These are phyloP conservation scores for Kondoa subrosea DNA, from an alignment of 768 basidiomycete genomes.

Conservation along the genomic window DNA sequence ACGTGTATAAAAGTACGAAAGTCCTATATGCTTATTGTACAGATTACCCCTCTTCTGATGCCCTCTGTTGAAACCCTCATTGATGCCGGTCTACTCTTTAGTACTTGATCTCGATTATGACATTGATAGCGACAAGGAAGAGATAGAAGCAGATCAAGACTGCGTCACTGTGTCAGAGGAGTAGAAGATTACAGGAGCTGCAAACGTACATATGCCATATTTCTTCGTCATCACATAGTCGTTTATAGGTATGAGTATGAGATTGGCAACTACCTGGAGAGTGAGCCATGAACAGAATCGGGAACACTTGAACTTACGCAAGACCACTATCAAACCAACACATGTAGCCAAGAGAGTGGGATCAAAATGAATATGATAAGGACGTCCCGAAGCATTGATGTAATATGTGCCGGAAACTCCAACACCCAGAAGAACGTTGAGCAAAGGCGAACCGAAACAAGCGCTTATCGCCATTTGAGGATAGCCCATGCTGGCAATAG, in stretches of 20 bases:
- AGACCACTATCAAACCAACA: slow-evolving; percentile 57
- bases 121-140: slow-evolving; percentile 57
- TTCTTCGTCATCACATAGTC: slow-evolving; percentile 57
- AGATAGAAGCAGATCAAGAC: slow-evolving; percentile 58
- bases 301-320: slow-evolving; percentile 29
- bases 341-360: slow-evolving; percentile 69
- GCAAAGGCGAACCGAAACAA: slow-evolving; percentile 36
- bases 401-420: slow-evolving; percentile 82
- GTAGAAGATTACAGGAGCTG: not conserved
- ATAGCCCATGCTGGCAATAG: slow-evolving; percentile 64
- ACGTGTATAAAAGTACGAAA: too few species aligned
- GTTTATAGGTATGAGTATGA: slow-evolving; percentile 71
- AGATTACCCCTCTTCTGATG: too few species aligned
- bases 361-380: slow-evolving; percentile 53
- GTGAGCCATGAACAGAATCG: not conserved
- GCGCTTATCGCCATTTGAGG: slow-evolving; percentile 92
- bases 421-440: slow-evolving; percentile 44
- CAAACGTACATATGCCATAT: slow-evolving; percentile 46
- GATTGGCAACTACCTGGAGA: slow-evolving; percentile 39
- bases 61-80: too few species aligned
- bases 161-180: not conserved
- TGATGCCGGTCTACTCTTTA: not conserved
- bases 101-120: slow-evolving; percentile 30
- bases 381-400: slow-evolving; percentile 37
- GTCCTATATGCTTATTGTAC: too few species aligned